phyloP scores from a whole-genome alignment of 257 asterid genomes.

The Capsicum chinense region DNA sequence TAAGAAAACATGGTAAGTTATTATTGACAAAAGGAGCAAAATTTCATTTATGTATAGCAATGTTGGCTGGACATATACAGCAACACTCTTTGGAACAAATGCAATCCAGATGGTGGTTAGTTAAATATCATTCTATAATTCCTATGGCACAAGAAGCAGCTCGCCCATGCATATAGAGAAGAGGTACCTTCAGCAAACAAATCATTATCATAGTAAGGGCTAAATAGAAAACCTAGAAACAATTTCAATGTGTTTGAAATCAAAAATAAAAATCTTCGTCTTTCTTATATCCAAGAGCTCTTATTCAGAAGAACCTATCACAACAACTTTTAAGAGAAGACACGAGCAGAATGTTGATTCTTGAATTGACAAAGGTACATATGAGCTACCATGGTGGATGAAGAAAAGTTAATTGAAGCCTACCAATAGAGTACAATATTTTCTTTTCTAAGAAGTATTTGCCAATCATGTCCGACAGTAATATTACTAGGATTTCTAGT shows the following conservation, averaged over 20 bases:
- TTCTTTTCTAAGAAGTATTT: not conserved
- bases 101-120: not conserved
- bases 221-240: conserved; percentile 1
- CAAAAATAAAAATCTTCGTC: not conserved
- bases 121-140: not conserved
- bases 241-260: not conserved
- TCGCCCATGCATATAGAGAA: not conserved
- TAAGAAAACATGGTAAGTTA: not conserved
- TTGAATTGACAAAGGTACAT: conserved; percentile 25
- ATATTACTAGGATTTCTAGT: not conserved
- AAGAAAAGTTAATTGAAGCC: not conserved
- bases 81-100: not conserved
- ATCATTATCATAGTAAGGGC: not conserved
- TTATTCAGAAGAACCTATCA: conserved; percentile 10
- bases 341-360: not conserved
- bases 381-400: not conserved
- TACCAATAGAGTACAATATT: not conserved
- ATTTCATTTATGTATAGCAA: not conserved
- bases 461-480: not conserved
- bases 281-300: not conserved
- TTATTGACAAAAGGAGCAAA: not conserved
- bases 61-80: not conserved
- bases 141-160: not conserved
- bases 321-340: not conserved
- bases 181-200: not conserved